These are phyloP conservation scores for Vitis hybrid DNA, from an alignment of 177 flowering plant species.

Conservation along the genomic window DNA sequence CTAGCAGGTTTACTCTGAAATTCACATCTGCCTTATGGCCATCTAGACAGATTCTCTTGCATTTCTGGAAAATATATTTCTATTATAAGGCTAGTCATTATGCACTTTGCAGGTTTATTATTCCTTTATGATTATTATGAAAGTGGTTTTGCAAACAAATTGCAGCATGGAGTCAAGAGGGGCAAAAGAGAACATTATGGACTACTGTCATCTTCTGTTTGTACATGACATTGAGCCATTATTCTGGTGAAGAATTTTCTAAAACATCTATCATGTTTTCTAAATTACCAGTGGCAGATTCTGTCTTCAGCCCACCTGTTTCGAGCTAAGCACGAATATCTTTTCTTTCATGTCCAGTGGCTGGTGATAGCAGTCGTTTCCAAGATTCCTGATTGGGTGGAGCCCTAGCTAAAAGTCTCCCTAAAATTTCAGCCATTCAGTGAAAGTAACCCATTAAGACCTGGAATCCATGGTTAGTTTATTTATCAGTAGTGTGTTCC, in stretches of 20 bases:
- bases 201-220: background rate
- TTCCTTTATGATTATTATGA: background rate
- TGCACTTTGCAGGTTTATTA: background rate
- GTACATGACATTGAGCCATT: background rate
- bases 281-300: conserved; percentile 3
- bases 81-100: background rate
- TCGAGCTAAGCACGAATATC: conserved; percentile 32
- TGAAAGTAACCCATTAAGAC: background rate
- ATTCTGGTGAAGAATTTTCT: background rate
- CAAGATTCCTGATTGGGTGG: conserved; percentile 10
- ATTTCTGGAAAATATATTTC: too few species aligned
- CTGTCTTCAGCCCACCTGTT: background rate
- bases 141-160: background rate
- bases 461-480: background rate
- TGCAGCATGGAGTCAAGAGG: background rate
- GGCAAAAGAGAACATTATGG: conserved; percentile 1
- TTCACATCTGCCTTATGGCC: background rate
- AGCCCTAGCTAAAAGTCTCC: background rate
- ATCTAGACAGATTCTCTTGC: too few species aligned
- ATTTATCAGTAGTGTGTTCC: background rate
- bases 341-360: conserved; percentile 7
- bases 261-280: background rate
- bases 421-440: background rate
- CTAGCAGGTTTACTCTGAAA: background rate
- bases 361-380: background rate